Evolutionary conservation across 75 land plant species (phyloP).

Genomic region (Ceratopteris richardii): DNA sequence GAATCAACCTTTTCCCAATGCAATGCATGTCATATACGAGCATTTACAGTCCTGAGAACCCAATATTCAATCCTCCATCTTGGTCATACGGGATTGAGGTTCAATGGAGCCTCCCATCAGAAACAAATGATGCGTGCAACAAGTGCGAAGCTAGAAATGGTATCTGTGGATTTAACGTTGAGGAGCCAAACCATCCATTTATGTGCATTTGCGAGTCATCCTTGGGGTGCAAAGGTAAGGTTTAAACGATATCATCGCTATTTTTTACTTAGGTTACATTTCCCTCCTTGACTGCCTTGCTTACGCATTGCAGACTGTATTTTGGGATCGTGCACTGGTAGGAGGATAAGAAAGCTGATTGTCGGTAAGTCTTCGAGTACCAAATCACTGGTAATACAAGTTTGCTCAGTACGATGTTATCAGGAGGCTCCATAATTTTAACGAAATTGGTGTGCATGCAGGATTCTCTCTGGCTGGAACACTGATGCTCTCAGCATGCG

Average conservation of each 20-base stretch:
- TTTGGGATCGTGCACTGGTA: not conserved
- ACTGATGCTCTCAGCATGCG: not conserved
- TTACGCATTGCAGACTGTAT: not conserved
- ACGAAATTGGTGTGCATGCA: too few relatives aligned
- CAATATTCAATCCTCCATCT: not conserved
- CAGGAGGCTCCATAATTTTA: too few relatives aligned
- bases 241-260: not conserved
- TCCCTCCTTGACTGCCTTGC: too few relatives aligned
- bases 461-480: not conserved
- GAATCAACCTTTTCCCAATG: constrained; percentile 5
- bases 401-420: too few relatives aligned
- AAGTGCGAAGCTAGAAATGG: not conserved
- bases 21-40: constrained; percentile 11
- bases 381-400: too few relatives aligned
- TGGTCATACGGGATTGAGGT: constrained; percentile 9
- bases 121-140: not conserved
- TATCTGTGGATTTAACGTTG: constrained; percentile 3
- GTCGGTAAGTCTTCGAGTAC: not conserved
- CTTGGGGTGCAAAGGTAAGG: not conserved
- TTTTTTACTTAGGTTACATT: not conserved
- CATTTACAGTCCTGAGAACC: constrained; percentile 1
- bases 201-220: constrained; percentile 3
- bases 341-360: not conserved
- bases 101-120: constrained; percentile 6
- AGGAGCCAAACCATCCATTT: not conserved